Percentiles rank a stretch among this genome's conserved stretches.
phyloP scores from a whole-genome alignment of 2,329 filamentous ascomycete genomes.

The Neurospora sp. region DNA sequence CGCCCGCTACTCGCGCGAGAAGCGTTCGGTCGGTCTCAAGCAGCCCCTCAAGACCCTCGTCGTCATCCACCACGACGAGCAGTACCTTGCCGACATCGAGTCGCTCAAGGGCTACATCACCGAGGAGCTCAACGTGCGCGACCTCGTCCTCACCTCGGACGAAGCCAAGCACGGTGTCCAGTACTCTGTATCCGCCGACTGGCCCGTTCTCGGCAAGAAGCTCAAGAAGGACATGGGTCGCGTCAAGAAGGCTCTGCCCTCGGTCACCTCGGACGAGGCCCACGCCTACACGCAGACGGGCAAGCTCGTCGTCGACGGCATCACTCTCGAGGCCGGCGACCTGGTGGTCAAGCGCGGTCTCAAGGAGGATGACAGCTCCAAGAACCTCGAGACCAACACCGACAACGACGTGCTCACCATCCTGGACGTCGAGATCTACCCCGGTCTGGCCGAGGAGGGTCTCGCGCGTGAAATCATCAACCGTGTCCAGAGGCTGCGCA shows the following conservation, averaged over 20 bases:
- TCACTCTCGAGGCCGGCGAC: constrained; percentile 72
- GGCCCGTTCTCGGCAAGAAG: constrained; percentile 92
- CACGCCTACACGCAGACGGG: constrained; percentile 65
- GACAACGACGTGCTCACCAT: constrained; percentile 87
- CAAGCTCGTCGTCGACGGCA: constrained; percentile 75
- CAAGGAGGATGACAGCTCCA: constrained; percentile 59
- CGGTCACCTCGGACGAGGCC: constrained; percentile 68
- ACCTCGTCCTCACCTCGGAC: constrained; percentile 73
- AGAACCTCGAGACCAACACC: constrained; percentile 75
- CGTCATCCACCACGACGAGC: constrained; percentile 72
- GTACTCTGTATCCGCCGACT: constrained; percentile 83
- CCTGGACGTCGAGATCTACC: constrained; percentile 64
- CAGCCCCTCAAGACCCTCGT: constrained; percentile 83
- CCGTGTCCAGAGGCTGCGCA: constrained; percentile 82
- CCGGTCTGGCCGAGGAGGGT: constrained; percentile 80
- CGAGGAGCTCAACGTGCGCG: constrained; percentile 84
- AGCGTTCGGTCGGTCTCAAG: constrained; percentile 76
- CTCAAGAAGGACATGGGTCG: constrained; percentile 88
- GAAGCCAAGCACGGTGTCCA: constrained; percentile 88
- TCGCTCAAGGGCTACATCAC: constrained; percentile 80
- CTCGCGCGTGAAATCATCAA: constrained; percentile 88
- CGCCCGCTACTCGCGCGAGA: constrained; percentile 75
- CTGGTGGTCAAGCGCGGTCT: constrained; percentile 73
- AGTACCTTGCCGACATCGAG: constrained; percentile 79
- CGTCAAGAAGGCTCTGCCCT: constrained; percentile 83